Evolutionary conservation across 768 basidiomycete species (phyloP).

Genomic region (Coprinopsis strossmayeri): DNA sequence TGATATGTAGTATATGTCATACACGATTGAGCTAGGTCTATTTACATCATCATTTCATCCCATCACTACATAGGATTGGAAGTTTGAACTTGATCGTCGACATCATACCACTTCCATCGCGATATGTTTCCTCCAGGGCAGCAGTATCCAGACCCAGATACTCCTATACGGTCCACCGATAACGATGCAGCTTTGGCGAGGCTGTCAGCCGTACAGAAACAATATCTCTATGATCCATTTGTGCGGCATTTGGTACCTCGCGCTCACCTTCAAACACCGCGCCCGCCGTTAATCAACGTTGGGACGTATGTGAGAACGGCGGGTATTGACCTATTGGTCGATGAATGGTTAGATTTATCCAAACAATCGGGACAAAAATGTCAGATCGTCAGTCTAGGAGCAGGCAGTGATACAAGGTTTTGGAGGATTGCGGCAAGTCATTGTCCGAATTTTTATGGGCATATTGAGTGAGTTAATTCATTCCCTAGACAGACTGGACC

Average conservation of each 20-base stretch:
- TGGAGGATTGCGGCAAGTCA: conserved; percentile 81
- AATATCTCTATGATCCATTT: conserved; percentile 79
- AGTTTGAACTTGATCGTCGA: neutral
- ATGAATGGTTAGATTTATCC: conserved; percentile 51
- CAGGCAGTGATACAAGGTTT: conserved; percentile 93
- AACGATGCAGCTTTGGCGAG: conserved; percentile 79
- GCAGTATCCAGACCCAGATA: conserved; percentile 39
- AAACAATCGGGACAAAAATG: conserved; percentile 37
- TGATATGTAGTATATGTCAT: too few relatives aligned
- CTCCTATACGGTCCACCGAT: conserved; percentile 71
- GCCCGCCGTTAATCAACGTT: conserved; percentile 90
- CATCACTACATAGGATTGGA: too few relatives aligned
- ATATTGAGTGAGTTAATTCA: neutral
- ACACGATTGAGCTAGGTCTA: conserved; percentile 1
- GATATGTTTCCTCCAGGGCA: conserved; percentile 9
- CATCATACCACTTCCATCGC: neutral
- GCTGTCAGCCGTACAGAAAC: conserved; percentile 73
- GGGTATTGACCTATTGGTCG: conserved; percentile 73
- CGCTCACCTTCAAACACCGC: conserved; percentile 49
- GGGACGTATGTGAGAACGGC: conserved; percentile 85
- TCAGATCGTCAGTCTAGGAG: conserved; percentile 92
- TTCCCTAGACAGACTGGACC: conserved; percentile 46
- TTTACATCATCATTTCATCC: neutral
- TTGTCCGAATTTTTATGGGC: neutral
- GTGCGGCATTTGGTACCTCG: conserved; percentile 62